A percentile compares a stretch with the other conserved stretches of the same genome.
These are phyloP conservation scores for Pythium dissotocum DNA, from an alignment of 352 stramenopile species.

Conservation along the genomic window DNA sequence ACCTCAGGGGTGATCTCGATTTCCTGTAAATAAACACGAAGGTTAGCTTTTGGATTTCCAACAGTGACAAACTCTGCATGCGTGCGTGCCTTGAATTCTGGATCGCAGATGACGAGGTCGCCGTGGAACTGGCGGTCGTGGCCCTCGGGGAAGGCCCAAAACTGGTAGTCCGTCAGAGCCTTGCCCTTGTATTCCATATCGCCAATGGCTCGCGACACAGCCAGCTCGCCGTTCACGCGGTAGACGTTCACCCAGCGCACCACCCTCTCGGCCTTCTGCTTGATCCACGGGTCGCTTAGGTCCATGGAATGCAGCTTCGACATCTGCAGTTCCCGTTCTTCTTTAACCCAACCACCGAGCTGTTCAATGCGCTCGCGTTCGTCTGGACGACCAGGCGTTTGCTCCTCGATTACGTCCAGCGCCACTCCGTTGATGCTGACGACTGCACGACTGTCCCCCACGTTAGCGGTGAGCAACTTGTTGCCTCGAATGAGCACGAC, in stretches of 20 bases:
- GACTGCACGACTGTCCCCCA: constrained; percentile 86
- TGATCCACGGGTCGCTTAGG: constrained; percentile 82
- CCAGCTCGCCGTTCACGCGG: constrained; percentile 91
- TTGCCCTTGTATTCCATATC: constrained; percentile 92
- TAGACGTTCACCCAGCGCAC: constrained; percentile 88
- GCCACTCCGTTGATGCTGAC: constrained; percentile 78
- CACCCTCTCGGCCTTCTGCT: constrained; percentile 77
- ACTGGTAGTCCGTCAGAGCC: constrained; percentile 71
- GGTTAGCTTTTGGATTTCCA: not conserved
- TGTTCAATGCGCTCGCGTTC: constrained; percentile 74
- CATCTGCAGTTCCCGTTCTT: constrained; percentile 86
- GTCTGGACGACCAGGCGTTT: constrained; percentile 74
- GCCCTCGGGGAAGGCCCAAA: constrained; percentile 83
- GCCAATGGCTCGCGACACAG: constrained; percentile 90
- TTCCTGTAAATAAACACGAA: constrained; percentile 40
- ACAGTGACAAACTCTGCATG: not conserved
- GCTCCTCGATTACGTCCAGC: constrained; percentile 87
- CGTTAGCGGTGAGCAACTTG: constrained; percentile 81
- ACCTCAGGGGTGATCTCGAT: constrained; percentile 89
- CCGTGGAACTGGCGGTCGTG: constrained; percentile 79
- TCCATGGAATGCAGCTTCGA: constrained; percentile 90
- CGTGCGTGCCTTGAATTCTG: constrained; percentile 70
- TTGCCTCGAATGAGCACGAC: constrained; percentile 85
- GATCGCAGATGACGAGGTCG: constrained; percentile 84
- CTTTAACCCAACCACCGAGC: constrained; percentile 77